These are phyloP conservation scores for Plasmodium relictum DNA, from an alignment of 169 alveolate species.

Conservation along the genomic window DNA sequence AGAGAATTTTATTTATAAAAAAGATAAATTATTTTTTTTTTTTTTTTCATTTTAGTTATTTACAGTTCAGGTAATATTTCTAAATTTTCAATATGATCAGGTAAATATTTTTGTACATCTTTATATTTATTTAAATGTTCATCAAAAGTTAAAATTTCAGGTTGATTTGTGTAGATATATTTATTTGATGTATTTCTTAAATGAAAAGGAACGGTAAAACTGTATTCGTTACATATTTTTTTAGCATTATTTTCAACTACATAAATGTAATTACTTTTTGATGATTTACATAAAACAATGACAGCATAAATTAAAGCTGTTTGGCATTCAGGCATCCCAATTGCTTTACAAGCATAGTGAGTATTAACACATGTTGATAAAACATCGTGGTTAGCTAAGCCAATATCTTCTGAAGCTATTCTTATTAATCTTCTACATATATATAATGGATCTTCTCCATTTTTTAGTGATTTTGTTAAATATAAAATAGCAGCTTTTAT, in stretches of 20 bases:
- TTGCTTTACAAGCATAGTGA: conserved; percentile 76
- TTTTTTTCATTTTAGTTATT: neutral
- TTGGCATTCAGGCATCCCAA: conserved; percentile 77
- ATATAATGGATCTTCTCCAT: conserved; percentile 76
- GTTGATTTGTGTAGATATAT: conserved; percentile 64
- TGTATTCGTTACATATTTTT: conserved; percentile 66
- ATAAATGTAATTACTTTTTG: conserved; percentile 71
- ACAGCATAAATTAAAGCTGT: conserved; percentile 73
- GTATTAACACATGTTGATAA: conserved; percentile 64
- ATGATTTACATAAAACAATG: conserved; percentile 68
- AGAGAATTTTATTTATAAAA: neutral
- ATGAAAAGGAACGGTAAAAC: conserved; percentile 59
- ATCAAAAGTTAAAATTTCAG: conserved; percentile 73
- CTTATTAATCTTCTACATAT: conserved; percentile 75
- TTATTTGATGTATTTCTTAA: conserved; percentile 63
- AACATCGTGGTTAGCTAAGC: conserved; percentile 65
- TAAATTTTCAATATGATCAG: conserved; percentile 53
- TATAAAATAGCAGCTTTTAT: conserved; percentile 70
- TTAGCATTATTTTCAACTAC: conserved; percentile 65
- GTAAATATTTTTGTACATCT: conserved; percentile 61
- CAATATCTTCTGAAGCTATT: conserved; percentile 76
- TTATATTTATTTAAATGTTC: conserved; percentile 59
- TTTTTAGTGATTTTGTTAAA: conserved; percentile 59
- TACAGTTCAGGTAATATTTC: conserved; percentile 53
- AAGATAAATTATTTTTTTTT: too few species aligned